Evolutionary conservation across 2,329 filamentous ascomycete genomes (phyloP), one percentile per base, ranked within the genome.

Genomic region (Xenoacremonium recifei): DNA sequence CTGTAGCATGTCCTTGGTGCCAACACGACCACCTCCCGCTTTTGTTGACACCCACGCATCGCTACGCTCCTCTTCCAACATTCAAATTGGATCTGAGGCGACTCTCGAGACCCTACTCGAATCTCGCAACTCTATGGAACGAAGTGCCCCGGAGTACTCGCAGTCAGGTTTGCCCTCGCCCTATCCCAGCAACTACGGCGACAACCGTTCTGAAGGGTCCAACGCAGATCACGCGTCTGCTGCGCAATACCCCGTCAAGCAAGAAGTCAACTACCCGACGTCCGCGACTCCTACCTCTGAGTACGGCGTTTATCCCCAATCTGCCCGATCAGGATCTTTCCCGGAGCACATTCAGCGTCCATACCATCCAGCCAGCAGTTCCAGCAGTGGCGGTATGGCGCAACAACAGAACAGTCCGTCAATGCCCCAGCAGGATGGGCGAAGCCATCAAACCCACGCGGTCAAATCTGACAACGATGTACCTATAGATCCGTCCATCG

Each of bases 401-500:
- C 90, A 96, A 89, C 82, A 77, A 73, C 72, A 89, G 85, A 89
- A 89, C 86, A 96, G 91, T 96, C 88, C 89, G 90, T 96, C 89
- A 73, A 80, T 89, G 79, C 79, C 86, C 83, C 76, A 88, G 76
- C 80, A 84, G 80, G 87, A 90, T 89, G 87, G 70, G 65, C 76
- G 79, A 74, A 85, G 77, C 79, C 82, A 87, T 84, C 85, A 84
- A 75, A 78, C 80, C 74, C 76, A 79, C 68, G 77, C 82, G 78
- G 79, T 85, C 73, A 91, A 89, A 72, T 95, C 91, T 96, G 88
- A 96, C 89, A 81, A 80, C 81, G 85, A 89, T 84, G 83, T 95
- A 77, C 89, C 89, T 85, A 91, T 95, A 96, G 92, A 96, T 95
- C 90, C 91, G 63, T 95, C 90, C 69, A 96, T 96, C 68, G 87